Percentiles rank a stretch among this genome's conserved stretches.
phyloP scores from a whole-genome alignment of 345 rosid genomes.

The Nasturtium officinale region DNA sequence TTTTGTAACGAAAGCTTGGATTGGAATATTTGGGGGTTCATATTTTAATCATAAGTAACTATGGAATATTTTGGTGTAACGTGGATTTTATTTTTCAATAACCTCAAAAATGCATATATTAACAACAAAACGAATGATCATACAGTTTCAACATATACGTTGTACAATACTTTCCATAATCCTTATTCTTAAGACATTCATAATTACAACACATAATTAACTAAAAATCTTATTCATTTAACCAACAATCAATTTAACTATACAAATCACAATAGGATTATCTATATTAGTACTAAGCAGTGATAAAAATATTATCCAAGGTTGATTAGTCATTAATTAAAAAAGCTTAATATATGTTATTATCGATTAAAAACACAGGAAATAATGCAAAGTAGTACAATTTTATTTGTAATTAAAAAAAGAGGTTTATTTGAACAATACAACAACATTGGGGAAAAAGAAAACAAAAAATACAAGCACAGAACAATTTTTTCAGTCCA shows the following conservation, averaged over 20 bases:
- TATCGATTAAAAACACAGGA: background rate
- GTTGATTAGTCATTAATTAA: background rate
- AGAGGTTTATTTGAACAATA: constrained; percentile 34
- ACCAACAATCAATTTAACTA: background rate
- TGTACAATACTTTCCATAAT: background rate
- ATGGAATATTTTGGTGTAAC: too few species aligned
- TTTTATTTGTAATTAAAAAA: constrained; percentile 34
- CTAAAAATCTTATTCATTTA: background rate
- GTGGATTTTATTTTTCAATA: too few species aligned
- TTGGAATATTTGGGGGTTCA: background rate
- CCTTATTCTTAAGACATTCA: too few species aligned
- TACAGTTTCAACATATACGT: background rate
- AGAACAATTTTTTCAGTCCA: constrained; percentile 31
- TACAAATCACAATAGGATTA: background rate
- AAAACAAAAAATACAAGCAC: constrained; percentile 19
- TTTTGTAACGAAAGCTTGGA: too few species aligned
- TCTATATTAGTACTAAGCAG: background rate
- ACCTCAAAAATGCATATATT: too few species aligned
- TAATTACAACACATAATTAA: background rate
- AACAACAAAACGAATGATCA: too few species aligned
- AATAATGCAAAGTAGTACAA: constrained; percentile 28
- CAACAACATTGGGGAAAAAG: constrained; percentile 27
- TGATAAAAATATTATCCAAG: background rate
- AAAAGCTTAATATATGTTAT: background rate
- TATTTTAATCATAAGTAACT: too few species aligned